A percentile compares a stretch with the other conserved stretches of the same genome.
Evolutionary conservation across 2,329 filamentous ascomycete species (phyloP).

Genomic region (Aspergillus flavus): DNA sequence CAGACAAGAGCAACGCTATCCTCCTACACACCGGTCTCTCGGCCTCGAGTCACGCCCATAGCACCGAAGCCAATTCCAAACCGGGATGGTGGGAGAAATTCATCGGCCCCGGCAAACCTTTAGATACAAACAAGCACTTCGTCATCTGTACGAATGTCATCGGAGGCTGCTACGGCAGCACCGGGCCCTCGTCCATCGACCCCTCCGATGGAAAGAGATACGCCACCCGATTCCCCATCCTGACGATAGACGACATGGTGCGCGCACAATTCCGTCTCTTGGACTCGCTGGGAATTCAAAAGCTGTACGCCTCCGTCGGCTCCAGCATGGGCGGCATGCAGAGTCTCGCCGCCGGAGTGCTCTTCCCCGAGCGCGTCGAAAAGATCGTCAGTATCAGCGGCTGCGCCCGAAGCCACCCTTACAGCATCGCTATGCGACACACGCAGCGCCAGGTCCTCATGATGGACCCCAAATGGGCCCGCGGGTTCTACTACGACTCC

Average conservation of each 20-base stretch:
- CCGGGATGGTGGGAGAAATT: conserved; percentile 99
- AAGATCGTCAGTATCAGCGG: conserved; percentile 88
- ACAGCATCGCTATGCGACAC: conserved; percentile 98
- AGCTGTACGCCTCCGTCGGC: conserved; percentile 88
- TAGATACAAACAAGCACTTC: conserved; percentile 91
- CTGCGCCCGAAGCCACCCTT: conserved; percentile 91
- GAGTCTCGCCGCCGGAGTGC: conserved; percentile 79
- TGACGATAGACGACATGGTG: conserved; percentile 98
- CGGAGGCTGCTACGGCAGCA: conserved; percentile 94
- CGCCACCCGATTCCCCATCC: conserved; percentile 90
- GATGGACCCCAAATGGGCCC: conserved; percentile 98
- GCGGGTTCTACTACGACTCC: conserved; percentile 87
- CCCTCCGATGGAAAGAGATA: conserved; percentile 86
- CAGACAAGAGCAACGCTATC: conserved; percentile 81
- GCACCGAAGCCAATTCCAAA: conserved; percentile 80
- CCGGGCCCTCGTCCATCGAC: conserved; percentile 84
- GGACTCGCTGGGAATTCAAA: conserved; percentile 73
- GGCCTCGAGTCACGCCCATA: conserved; percentile 95
- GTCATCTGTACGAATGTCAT: conserved; percentile 96
- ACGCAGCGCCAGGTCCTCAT: conserved; percentile 96
- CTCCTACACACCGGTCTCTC: conserved; percentile 91
- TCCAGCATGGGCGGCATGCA: conserved; percentile 99
- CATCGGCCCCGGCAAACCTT: conserved; percentile 80
- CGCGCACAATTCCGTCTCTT: conserved; percentile 89
- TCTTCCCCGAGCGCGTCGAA: conserved; percentile 80